A percentile compares a stretch with the other conserved stretches of the same genome.
Conservation (phyloP, 345 rosid genomes). For the Gossypium herbaceum region DNA sequence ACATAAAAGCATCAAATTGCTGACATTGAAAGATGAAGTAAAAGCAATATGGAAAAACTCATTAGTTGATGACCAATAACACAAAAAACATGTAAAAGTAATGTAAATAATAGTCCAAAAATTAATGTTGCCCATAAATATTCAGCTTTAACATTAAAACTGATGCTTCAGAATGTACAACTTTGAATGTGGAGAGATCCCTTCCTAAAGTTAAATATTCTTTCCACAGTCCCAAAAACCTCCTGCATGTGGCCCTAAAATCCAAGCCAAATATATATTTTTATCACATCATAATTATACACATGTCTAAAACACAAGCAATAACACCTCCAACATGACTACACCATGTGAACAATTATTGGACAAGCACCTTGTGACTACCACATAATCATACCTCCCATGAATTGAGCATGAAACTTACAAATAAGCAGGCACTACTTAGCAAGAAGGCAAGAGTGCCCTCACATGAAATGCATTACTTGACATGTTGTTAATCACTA, state of each 20-base stretch:
- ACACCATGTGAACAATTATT: conserved; percentile 1
- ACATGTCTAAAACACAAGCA: background rate
- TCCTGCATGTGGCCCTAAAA: background rate
- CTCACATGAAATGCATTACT: background rate
- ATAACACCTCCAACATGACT: background rate
- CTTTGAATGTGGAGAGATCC: background rate
- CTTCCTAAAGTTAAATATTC: background rate
- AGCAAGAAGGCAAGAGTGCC: background rate
- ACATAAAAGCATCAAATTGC: background rate
- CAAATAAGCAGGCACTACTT: background rate
- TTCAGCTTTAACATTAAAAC: background rate
- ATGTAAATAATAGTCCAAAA: background rate
- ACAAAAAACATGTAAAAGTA: background rate
- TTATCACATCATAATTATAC: background rate
- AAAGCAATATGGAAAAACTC: background rate
- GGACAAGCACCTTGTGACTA: background rate
- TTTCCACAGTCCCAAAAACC: background rate
- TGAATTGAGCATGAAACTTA: background rate
- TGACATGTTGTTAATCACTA: conserved; percentile 4
- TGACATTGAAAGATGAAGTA: background rate
- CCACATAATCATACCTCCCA: background rate
- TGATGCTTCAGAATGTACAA: background rate
- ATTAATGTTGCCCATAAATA: background rate
- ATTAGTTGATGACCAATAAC: background rate
- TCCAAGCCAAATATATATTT: background rate